Conservation (phyloP, 2,329 filamentous ascomycete species). For the Orbilia ellipsospora region DNA sequence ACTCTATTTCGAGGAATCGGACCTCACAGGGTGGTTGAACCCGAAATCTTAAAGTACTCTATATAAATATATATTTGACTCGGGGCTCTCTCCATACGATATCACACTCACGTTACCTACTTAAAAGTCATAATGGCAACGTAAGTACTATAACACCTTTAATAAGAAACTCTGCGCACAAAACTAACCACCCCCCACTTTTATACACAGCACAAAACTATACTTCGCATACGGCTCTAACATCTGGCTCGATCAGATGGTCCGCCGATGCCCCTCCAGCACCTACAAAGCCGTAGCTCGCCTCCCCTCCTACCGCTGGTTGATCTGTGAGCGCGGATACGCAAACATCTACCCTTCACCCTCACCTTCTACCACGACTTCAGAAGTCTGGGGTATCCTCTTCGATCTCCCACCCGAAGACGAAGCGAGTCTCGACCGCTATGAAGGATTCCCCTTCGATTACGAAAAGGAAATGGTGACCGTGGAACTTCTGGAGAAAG, state of each 20-base stretch:
- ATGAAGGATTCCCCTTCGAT: slow-evolving; percentile 72
- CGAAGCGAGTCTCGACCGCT: slow-evolving; percentile 67
- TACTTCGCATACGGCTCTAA: slow-evolving; percentile 81
- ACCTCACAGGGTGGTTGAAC: too few species aligned
- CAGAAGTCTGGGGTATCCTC: slow-evolving; percentile 67
- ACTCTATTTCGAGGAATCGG: too few species aligned
- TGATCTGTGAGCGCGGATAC: slow-evolving; percentile 75
- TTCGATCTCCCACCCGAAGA: slow-evolving; percentile 68
- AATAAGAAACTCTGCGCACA: background rate
- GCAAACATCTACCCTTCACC: slow-evolving; percentile 71
- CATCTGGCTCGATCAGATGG: slow-evolving; percentile 75
- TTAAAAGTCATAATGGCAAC: too few species aligned
- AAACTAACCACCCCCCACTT: background rate
- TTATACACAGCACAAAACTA: slow-evolving; percentile 18
- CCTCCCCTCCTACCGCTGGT: slow-evolving; percentile 71
- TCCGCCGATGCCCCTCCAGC: slow-evolving; percentile 69
- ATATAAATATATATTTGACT: too few species aligned
- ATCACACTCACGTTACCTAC: too few species aligned
- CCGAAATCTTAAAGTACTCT: too few species aligned
- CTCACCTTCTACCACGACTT: too few species aligned
- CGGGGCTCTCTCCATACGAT: too few species aligned
- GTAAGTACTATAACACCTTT: too few species aligned
- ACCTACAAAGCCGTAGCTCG: slow-evolving; percentile 70
- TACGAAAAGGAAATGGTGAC: slow-evolving; percentile 68
- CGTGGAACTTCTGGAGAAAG: slow-evolving; percentile 62